These are phyloP conservation scores for Suillus discolor DNA, from an alignment of 768 basidiomycete species.

Conservation along the genomic window DNA sequence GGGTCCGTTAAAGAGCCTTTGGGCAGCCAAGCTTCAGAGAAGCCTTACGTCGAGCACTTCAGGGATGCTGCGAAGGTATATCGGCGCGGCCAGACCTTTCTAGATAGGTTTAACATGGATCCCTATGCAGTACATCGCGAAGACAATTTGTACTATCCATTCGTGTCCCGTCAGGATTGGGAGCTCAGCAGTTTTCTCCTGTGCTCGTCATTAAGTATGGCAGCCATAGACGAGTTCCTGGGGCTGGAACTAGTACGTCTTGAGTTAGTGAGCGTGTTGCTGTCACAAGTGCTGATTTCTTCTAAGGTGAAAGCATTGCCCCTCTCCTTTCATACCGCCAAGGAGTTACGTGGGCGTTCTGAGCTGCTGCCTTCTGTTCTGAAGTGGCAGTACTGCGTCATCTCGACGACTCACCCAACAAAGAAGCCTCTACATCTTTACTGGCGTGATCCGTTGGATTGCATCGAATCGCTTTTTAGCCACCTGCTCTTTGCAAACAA, in stretches of 20 bases:
- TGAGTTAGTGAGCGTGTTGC: no score
- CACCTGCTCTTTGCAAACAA: constrained; percentile 26
- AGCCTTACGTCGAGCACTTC: not conserved
- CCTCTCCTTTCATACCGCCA: constrained; percentile 23
- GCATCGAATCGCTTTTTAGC: constrained; percentile 28
- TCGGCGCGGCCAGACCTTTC: not conserved
- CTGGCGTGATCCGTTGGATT: constrained; percentile 33
- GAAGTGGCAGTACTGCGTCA: constrained; percentile 19
- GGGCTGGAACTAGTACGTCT: no score
- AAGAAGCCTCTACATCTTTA: constrained; percentile 28
- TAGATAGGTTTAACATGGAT: no score
- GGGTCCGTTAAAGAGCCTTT: no score
- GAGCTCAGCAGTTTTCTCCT: no score
- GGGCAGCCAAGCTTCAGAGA: not conserved
- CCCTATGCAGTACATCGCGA: no score
- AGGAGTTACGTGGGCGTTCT: constrained; percentile 18
- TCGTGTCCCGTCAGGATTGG: no score
- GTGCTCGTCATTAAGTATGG: no score
- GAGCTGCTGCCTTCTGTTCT: constrained; percentile 27
- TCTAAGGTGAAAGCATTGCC: not conserved
- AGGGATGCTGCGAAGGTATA: not conserved
- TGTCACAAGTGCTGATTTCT: not conserved
- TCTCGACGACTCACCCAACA: constrained; percentile 17
- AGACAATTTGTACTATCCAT: no score
- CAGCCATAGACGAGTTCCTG: no score